Percentiles rank a stretch among this genome's conserved stretches.
Evolutionary conservation across 1,139 yeast species (phyloP).

Genomic region (Candida sp.): DNA sequence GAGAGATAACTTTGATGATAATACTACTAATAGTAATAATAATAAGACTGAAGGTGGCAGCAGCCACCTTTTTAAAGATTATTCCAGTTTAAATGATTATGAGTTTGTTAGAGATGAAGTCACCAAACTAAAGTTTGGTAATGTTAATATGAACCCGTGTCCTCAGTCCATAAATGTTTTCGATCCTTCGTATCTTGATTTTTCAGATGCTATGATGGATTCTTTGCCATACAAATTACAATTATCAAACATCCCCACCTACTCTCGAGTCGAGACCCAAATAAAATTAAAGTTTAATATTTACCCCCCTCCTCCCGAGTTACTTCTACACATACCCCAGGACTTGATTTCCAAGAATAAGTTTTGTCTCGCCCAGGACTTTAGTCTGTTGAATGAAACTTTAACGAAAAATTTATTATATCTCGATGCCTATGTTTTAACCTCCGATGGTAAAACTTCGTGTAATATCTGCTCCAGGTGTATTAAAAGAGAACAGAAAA

Average conservation of each 20-base stretch:
- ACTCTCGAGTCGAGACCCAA: slow-evolving; percentile 94
- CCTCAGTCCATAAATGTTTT: slow-evolving; percentile 31
- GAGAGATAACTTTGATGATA: not conserved
- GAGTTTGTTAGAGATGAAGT: slow-evolving; percentile 46
- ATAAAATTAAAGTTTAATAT: slow-evolving; percentile 69
- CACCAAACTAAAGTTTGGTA: slow-evolving; percentile 57
- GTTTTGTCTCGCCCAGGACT: slow-evolving; percentile 56
- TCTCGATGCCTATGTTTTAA: slow-evolving; percentile 66
- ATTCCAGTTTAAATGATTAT: slow-evolving; percentile 6
- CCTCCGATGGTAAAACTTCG: slow-evolving; percentile 47
- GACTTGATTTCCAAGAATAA: slow-evolving; percentile 87
- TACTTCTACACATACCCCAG: slow-evolving; percentile 73
- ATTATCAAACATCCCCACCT: slow-evolving; percentile 64
- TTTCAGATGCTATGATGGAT: slow-evolving; percentile 32
- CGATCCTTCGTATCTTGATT: slow-evolving; percentile 34
- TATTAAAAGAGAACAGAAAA: slow-evolving; percentile 85
- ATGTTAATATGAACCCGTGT: slow-evolving; percentile 35
- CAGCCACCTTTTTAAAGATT: not conserved
- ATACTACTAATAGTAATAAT: not conserved
- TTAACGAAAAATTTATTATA: slow-evolving; percentile 52
- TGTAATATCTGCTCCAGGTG: slow-evolving; percentile 86
- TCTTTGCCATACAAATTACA: slow-evolving; percentile 56
- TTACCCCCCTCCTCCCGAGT: slow-evolving; percentile 71
- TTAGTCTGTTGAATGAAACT: slow-evolving; percentile 39
- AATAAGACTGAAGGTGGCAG: too few species aligned